Evolutionary conservation across 202 grass and related monocot species (phyloP).

Genomic region (Carex sylvatica): DNA sequence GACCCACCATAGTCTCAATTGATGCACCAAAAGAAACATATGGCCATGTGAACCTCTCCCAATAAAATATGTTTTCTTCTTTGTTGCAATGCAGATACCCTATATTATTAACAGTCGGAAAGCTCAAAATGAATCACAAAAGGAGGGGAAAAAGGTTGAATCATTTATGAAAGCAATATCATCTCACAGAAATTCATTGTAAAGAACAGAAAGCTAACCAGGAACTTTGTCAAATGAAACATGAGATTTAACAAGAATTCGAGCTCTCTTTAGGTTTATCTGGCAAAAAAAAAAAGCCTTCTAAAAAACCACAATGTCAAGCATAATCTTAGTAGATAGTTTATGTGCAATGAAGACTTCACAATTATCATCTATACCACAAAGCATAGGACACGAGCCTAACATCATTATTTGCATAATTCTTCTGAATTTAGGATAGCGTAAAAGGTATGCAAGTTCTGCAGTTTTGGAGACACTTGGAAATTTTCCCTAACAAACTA

Average conservation of each 20-base stretch:
- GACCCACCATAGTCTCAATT: constrained; percentile 65
- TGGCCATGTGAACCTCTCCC: constrained; percentile 83
- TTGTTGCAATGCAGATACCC: constrained; percentile 75
- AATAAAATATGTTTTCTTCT: constrained; percentile 81
- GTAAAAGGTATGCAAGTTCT: neutral
- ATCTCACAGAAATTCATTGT: constrained; percentile 19
- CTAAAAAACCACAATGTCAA: neutral
- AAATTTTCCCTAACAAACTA: neutral
- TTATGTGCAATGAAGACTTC: neutral
- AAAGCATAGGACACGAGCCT: neutral
- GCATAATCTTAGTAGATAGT: constrained; percentile 9
- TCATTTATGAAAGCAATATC: constrained; percentile 9
- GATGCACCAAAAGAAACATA: constrained; percentile 71
- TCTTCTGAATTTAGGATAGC: neutral
- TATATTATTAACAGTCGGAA: constrained; percentile 27
- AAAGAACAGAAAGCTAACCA: constrained; percentile 45
- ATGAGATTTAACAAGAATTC: constrained; percentile 90
- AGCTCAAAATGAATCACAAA: neutral
- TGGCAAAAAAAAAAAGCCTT: constrained; percentile 34
- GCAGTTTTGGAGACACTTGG: neutral
- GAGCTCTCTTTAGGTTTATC: constrained; percentile 87
- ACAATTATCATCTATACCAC: neutral
- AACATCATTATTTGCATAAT: constrained; percentile 1
- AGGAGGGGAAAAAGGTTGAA: neutral
- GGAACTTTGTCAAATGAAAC: constrained; percentile 63